phyloP scores from a whole-genome alignment of 2,329 filamentous ascomycete species.

The Cytospora piceicola region DNA sequence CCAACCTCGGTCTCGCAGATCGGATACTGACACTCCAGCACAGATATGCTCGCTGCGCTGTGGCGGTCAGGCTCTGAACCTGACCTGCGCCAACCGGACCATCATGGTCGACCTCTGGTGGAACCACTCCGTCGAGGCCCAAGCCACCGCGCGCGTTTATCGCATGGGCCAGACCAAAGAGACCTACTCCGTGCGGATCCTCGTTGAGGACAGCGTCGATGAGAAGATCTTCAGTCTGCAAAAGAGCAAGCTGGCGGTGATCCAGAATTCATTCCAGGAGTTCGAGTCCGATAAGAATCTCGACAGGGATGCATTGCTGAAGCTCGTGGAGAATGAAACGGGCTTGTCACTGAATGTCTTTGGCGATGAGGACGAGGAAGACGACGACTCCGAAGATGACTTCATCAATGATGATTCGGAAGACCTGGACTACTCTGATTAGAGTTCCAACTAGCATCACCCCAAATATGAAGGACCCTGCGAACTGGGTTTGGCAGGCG shows the following conservation, averaged over 20 bases:
- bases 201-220: constrained; percentile 62
- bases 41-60: constrained; percentile 36
- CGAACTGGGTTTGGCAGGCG: not conserved
- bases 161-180: constrained; percentile 67
- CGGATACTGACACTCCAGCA: not conserved
- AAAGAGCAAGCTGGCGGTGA: not conserved
- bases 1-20: not conserved
- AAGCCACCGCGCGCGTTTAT: constrained; percentile 63
- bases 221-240: not conserved
- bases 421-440: not conserved
- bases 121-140: constrained; percentile 65
- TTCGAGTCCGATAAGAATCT: not conserved
- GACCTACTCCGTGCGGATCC: constrained; percentile 62
- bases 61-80: constrained; percentile 46
- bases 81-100: constrained; percentile 53
- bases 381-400: not conserved
- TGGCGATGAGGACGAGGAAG: not conserved
- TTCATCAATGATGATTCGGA: not conserved
- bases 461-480: not conserved
- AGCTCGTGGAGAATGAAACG: not conserved
- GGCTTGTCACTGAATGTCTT: no score
- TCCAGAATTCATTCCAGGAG: not conserved
- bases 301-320: not conserved
- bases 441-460: no score
- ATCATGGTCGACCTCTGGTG: constrained; percentile 63